These are phyloP conservation scores for Trichoderma polysporum DNA, from an alignment of 2,329 filamentous ascomycete species.

Conservation along the genomic window DNA sequence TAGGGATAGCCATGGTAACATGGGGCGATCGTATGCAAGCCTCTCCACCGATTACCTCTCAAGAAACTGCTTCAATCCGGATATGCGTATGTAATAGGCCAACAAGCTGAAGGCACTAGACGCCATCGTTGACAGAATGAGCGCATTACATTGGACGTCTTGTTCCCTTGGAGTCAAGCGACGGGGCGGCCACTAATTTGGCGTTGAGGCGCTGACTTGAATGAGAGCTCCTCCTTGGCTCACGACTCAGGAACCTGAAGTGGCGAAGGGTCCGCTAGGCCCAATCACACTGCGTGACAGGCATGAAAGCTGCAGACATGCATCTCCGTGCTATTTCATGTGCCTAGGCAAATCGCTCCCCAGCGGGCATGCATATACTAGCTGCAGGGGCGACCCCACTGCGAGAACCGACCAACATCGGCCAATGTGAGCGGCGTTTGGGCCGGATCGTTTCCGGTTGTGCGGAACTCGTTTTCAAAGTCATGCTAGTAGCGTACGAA, in stretches of 20 bases:
- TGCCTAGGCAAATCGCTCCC: neutral
- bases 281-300: slow-evolving; percentile 1
- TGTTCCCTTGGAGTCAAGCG: neutral
- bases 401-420: neutral
- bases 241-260: slow-evolving; percentile 19
- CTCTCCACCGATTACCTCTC: neutral
- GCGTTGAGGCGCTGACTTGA: slow-evolving; percentile 11
- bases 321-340: neutral
- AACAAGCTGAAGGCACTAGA: slow-evolving; percentile 11
- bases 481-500: neutral
- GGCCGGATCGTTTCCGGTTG: neutral
- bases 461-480: neutral
- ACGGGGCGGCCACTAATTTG: slow-evolving; percentile 7
- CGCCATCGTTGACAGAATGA: neutral
- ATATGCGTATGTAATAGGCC: neutral
- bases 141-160: neutral
- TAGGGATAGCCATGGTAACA: neutral
- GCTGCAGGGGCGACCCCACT: slow-evolving; percentile 8
- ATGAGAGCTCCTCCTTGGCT: neutral
- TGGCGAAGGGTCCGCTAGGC: neutral
- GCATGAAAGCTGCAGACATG: neutral
- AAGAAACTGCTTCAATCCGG: slow-evolving; percentile 3
- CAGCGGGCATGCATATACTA: neutral
- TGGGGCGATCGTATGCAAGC: slow-evolving; percentile 8
- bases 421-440: neutral